Conservation (phyloP, 805 yeast species). For the Cyberlindnera mycetangii region DNA sequence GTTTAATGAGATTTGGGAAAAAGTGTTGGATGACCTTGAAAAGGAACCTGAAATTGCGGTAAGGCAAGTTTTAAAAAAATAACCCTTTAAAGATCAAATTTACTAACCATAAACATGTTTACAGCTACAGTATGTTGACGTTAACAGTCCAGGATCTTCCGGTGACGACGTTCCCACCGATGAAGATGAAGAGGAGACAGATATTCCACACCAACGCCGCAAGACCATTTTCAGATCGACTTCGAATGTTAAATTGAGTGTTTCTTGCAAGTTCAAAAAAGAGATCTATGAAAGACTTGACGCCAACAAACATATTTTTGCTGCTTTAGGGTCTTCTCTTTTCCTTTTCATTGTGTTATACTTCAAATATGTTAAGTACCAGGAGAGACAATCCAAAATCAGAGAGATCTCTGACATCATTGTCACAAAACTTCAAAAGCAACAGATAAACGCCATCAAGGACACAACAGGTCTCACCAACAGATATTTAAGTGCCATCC, state of each 20-base stretch:
- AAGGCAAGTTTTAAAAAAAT: constrained; percentile 59
- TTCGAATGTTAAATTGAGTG: constrained; percentile 60
- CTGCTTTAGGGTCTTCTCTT: constrained; percentile 6
- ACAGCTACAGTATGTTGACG: constrained; percentile 28
- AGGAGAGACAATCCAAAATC: constrained; percentile 39
- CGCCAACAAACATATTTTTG: constrained; percentile 25
- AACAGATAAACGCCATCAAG: constrained; percentile 33
- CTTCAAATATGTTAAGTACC: constrained; percentile 36
- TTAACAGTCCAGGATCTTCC: constrained; percentile 41
- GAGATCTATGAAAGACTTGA: constrained; percentile 41
- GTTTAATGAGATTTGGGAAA: constrained; percentile 71
- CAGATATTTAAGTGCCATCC: constrained; percentile 63
- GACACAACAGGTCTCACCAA: constrained; percentile 36
- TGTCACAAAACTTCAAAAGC: constrained; percentile 47
- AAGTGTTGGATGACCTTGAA: constrained; percentile 58
- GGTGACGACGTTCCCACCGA: constrained; percentile 35
- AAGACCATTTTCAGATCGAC: constrained; percentile 62
- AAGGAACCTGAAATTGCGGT: constrained; percentile 68
- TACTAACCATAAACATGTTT: constrained; percentile 28
- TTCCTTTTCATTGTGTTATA: constrained; percentile 21
- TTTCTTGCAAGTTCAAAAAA: constrained; percentile 54
- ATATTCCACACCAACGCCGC: constrained; percentile 31
- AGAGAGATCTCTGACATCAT: constrained; percentile 47
- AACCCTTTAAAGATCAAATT: background rate
- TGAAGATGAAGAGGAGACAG: constrained; percentile 38